phyloP scores from a whole-genome alignment of 2,329 filamentous ascomycete species.

The Fusarium aywerte region DNA sequence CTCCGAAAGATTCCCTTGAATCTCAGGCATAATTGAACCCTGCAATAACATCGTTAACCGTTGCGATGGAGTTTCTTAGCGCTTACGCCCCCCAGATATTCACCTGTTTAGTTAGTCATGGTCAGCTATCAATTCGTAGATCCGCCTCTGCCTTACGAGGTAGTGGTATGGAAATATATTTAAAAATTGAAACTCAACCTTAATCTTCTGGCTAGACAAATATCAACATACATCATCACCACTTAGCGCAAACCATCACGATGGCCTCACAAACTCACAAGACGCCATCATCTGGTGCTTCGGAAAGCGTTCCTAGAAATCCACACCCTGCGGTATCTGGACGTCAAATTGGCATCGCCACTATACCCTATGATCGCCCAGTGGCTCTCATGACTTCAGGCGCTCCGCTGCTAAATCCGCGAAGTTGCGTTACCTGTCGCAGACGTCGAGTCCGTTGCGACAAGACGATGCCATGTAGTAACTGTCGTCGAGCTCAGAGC shows the following conservation, averaged over 20 bases:
- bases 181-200: neutral
- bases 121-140: neutral
- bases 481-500: conserved; percentile 65
- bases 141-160: neutral
- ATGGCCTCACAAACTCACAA: conserved; percentile 29
- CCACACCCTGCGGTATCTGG: conserved; percentile 13
- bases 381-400: conserved; percentile 41
- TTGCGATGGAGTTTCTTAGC: conserved; percentile 7
- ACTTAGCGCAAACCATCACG: neutral
- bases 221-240: neutral
- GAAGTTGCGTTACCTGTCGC: conserved; percentile 61
- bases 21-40: neutral
- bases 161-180: neutral
- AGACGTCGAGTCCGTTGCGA: conserved; percentile 78
- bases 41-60: neutral
- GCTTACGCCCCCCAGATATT: conserved; percentile 18
- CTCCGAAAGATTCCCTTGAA: neutral
- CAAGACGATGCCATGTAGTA: conserved; percentile 74
- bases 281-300: conserved; percentile 25
- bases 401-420: conserved; percentile 54
- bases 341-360: conserved; percentile 20
- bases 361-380: conserved; percentile 34
- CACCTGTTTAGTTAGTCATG: neutral
- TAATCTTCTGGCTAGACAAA: neutral
- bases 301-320: conserved; percentile 1